Conservation (phyloP, 495 filamentous ascomycete species). For the Physcia stellaris region DNA sequence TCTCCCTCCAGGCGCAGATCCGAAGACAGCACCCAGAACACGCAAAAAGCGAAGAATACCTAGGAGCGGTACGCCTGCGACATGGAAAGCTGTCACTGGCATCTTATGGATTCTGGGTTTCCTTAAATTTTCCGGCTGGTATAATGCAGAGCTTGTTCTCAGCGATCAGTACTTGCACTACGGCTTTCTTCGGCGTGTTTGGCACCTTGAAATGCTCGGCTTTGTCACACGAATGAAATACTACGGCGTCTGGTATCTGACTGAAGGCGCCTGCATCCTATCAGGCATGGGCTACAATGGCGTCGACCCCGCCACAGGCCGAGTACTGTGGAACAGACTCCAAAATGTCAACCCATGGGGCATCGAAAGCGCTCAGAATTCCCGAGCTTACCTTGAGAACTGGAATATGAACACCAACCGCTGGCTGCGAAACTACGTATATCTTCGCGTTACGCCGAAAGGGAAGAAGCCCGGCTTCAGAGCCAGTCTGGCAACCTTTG, state of each 20-base stretch:
- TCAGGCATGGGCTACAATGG: slow-evolving; percentile 91
- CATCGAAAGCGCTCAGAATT: slow-evolving; percentile 83
- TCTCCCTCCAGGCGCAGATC: slow-evolving; percentile 62
- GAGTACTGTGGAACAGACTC: slow-evolving; percentile 77
- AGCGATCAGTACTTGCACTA: slow-evolving; percentile 48
- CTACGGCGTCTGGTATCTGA: slow-evolving; percentile 88
- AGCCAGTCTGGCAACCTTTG: slow-evolving; percentile 86
- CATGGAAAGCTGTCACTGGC: slow-evolving; percentile 57
- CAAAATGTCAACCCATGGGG: slow-evolving; percentile 73
- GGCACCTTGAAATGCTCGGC: slow-evolving; percentile 67
- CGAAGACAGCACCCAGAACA: slow-evolving; percentile 66
- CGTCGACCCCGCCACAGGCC: slow-evolving; percentile 66
- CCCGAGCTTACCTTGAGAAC: slow-evolving; percentile 68
- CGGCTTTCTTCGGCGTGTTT: slow-evolving; percentile 56
- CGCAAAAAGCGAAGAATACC: slow-evolving; percentile 92
- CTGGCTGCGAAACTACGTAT: slow-evolving; percentile 93
- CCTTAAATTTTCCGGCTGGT: slow-evolving; percentile 56
- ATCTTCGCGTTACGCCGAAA: slow-evolving; percentile 85
- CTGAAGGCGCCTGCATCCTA: slow-evolving; percentile 90
- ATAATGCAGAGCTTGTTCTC: slow-evolving; percentile 46
- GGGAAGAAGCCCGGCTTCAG: slow-evolving; percentile 95
- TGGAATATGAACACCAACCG: slow-evolving; percentile 99
- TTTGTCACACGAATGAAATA: slow-evolving; percentile 77
- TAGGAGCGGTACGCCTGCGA: slow-evolving; percentile 74
- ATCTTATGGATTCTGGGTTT: slow-evolving; percentile 69